Evolutionary conservation across 768 basidiomycete genomes (phyloP).

Genomic region (Russula lepida): DNA sequence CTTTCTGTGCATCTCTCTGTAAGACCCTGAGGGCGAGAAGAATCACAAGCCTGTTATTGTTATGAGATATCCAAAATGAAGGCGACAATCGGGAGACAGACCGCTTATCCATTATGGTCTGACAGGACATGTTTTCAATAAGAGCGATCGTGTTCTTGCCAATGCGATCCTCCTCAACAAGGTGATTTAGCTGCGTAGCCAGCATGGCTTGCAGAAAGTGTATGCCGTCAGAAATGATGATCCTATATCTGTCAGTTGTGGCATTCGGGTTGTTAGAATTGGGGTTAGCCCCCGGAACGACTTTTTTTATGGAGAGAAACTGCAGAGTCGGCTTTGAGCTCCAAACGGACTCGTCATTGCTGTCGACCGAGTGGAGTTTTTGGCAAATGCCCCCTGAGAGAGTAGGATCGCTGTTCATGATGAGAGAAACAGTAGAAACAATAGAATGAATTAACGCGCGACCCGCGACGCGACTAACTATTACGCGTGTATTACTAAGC

Average conservation of each 20-base stretch:
- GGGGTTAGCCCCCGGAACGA: constrained; percentile 34
- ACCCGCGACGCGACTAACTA: constrained; percentile 12
- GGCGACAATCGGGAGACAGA: constrained; percentile 31
- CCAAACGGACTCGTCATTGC: constrained; percentile 22
- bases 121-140: constrained; percentile 71
- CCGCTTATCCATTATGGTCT: constrained; percentile 79
- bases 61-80: constrained; percentile 5
- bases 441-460: background rate
- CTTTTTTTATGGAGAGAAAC: constrained; percentile 76
- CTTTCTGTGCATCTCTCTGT: constrained; percentile 50
- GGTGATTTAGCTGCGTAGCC: constrained; percentile 77
- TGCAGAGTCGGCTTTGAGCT: constrained; percentile 51
- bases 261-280: constrained; percentile 4
- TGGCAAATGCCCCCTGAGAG: constrained; percentile 19
- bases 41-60: constrained; percentile 60
- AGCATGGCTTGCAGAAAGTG: constrained; percentile 91
- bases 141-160: constrained; percentile 59
- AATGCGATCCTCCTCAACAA: constrained; percentile 58
- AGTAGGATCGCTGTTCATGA: background rate
- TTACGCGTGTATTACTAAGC: constrained; percentile 4
- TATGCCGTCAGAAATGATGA: constrained; percentile 86
- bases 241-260: constrained; percentile 49
- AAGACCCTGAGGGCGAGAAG: constrained; percentile 59
- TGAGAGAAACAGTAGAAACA: constrained; percentile 3
- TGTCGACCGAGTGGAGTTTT: constrained; percentile 14